phyloP scores from a whole-genome alignment of 257 asterid genomes.

The Solanum pinnatisectum region DNA sequence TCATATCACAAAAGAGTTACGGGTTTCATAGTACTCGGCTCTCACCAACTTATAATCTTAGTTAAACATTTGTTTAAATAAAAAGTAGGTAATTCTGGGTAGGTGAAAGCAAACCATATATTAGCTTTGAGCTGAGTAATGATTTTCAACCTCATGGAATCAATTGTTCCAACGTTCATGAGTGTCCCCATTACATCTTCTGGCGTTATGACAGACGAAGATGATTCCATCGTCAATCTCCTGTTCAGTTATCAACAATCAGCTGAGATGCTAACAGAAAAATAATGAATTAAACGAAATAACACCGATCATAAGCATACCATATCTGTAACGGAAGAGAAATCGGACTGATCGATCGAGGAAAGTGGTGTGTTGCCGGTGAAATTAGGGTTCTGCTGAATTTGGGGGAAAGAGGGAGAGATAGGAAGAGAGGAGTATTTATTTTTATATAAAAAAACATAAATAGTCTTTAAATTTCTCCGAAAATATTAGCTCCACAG shows the following conservation, averaged over 20 bases:
- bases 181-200: constrained; percentile 85
- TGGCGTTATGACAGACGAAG: constrained; percentile 55
- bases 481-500: no score
- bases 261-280: neutral
- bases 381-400: neutral
- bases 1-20: neutral
- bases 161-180: constrained; percentile 94
- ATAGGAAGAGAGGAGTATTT: neutral
- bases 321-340: neutral
- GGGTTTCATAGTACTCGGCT: neutral
- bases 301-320: neutral
- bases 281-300: neutral
- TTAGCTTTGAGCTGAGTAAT: constrained; percentile 88
- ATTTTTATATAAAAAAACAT: neutral
- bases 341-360: neutral
- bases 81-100: neutral
- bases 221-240: neutral
- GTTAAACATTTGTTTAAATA: neutral
- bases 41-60: neutral
- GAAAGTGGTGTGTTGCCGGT: neutral
- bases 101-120: constrained; percentile 23
- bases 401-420: neutral
- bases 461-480: neutral
- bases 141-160: constrained; percentile 74
- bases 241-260: neutral